Conservation (phyloP, 441 rosid species). For the Gossypium schwendimanii region DNA sequence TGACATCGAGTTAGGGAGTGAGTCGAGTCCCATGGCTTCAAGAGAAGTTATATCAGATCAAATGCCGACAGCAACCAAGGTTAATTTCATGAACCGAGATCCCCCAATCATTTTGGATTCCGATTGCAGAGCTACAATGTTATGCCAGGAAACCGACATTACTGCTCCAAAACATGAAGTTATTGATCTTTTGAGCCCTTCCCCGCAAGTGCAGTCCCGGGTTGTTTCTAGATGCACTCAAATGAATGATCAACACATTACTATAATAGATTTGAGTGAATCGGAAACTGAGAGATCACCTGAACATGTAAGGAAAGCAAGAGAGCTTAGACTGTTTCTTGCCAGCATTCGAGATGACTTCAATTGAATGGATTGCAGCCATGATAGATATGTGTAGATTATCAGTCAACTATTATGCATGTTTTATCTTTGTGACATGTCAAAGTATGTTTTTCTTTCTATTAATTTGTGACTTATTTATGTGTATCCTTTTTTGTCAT, state of each 20-base stretch:
- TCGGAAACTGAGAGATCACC: slow-evolving; percentile 59
- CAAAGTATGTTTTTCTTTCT: not conserved
- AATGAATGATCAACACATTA: slow-evolving; percentile 20
- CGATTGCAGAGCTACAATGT: slow-evolving; percentile 1
- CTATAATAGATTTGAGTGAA: slow-evolving; percentile 59
- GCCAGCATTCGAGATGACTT: slow-evolving; percentile 41
- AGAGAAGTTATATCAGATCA: slow-evolving; percentile 25
- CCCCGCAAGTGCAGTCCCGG: slow-evolving; percentile 25
- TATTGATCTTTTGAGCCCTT: slow-evolving; percentile 76
- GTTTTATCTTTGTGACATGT: not conserved
- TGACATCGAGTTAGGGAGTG: slow-evolving; percentile 33
- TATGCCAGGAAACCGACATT: slow-evolving; percentile 7
- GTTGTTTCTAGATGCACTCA: slow-evolving; percentile 27
- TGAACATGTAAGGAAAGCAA: slow-evolving; percentile 54
- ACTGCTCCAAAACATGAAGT: slow-evolving; percentile 30
- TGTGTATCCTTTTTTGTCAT: not conserved
- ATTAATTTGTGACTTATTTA: not conserved
- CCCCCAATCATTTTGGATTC: slow-evolving; percentile 21
- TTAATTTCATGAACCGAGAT: slow-evolving; percentile 15
- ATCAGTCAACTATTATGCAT: not conserved
- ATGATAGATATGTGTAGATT: not conserved
- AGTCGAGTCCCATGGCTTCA: slow-evolving; percentile 18
- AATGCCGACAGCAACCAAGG: slow-evolving; percentile 6
- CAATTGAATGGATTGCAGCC: slow-evolving; percentile 14
- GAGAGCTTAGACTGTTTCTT: slow-evolving; percentile 58